A percentile compares a stretch with the other conserved stretches of the same genome.
phyloP scores from a whole-genome alignment of 345 rosid genomes.

The Hibiscus syriacus region DNA sequence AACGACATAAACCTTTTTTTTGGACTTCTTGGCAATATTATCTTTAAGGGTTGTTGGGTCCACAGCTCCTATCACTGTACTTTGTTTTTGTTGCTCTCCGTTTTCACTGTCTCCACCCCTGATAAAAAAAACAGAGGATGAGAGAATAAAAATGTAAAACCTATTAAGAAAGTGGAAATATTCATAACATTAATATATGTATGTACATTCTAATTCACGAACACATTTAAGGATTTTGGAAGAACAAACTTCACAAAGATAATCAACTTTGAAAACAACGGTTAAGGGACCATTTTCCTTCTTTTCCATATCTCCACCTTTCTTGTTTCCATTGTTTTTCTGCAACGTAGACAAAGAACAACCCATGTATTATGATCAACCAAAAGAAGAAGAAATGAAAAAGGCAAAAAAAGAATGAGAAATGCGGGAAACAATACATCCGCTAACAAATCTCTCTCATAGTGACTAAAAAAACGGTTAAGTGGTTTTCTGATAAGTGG shows the following conservation, averaged over 20 bases:
- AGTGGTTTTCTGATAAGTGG: background rate
- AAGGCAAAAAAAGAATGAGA: background rate
- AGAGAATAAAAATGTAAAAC: background rate
- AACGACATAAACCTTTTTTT: slow-evolving; percentile 62
- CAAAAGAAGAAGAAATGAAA: background rate
- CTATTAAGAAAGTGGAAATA: background rate
- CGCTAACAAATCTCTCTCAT: slow-evolving; percentile 28
- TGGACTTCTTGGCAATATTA: slow-evolving; percentile 34
- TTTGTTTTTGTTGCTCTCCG: slow-evolving; percentile 43
- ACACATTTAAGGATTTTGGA: too few relatives aligned
- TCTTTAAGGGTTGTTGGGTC: slow-evolving; percentile 50
- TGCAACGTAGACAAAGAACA: slow-evolving; percentile 4
- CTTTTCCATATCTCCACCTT: slow-evolving; percentile 19
- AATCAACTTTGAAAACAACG: slow-evolving; percentile 62
- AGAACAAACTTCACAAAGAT: slow-evolving; percentile 88
- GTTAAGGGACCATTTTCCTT: slow-evolving; percentile 23
- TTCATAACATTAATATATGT: background rate
- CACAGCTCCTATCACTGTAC: slow-evolving; percentile 58
- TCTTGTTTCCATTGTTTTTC: too few relatives aligned
- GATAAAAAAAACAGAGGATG: too few relatives aligned
- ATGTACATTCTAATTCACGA: slow-evolving; percentile 49
- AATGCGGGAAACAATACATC: background rate
- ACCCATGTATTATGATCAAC: background rate
- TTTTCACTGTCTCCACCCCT: too few relatives aligned
- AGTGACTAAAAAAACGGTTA: background rate